These are phyloP conservation scores for Termitomyces sp. DNA, from an alignment of 768 basidiomycete species.

Conservation along the genomic window DNA sequence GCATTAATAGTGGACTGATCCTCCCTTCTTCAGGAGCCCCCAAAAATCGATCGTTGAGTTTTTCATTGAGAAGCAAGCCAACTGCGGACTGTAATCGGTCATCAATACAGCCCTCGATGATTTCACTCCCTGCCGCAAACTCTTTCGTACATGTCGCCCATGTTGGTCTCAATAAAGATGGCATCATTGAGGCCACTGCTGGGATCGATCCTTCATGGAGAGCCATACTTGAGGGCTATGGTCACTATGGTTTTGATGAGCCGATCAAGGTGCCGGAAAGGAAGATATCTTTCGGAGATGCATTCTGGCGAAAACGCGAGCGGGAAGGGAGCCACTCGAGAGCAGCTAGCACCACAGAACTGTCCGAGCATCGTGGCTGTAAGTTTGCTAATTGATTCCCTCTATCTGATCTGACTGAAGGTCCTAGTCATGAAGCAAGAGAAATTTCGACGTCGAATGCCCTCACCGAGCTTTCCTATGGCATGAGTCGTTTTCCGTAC, in stretches of 20 bases:
- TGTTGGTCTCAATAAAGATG: slow-evolving; percentile 50
- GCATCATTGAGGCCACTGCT: slow-evolving; percentile 47
- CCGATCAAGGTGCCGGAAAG: slow-evolving; percentile 22
- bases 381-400: not conserved
- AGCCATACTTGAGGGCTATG: slow-evolving; percentile 28
- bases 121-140: slow-evolving; percentile 53
- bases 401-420: not conserved
- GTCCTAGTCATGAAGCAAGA: slow-evolving; percentile 1
- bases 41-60: slow-evolving; percentile 22
- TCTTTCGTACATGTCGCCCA: slow-evolving; percentile 67
- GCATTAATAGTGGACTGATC: slow-evolving; percentile 3
- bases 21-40: slow-evolving; percentile 10
- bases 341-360: slow-evolving; percentile 2
- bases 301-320: slow-evolving; percentile 28
- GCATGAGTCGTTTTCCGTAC: not conserved
- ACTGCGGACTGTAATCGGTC: slow-evolving; percentile 18
- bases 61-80: slow-evolving; percentile 36
- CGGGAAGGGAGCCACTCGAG: slow-evolving; percentile 7
- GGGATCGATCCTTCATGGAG: slow-evolving; percentile 53
- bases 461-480: slow-evolving; percentile 11
- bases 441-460: slow-evolving; percentile 10
- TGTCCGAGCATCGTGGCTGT: slow-evolving; percentile 4
- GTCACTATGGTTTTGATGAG: slow-evolving; percentile 1
- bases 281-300: slow-evolving; percentile 26
- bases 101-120: slow-evolving; percentile 35